Evolutionary conservation across 306 rosid species (phyloP), one percentile per base, ranked within the genome.

Genomic region (Gynostemma pentaphyllum): DNA sequence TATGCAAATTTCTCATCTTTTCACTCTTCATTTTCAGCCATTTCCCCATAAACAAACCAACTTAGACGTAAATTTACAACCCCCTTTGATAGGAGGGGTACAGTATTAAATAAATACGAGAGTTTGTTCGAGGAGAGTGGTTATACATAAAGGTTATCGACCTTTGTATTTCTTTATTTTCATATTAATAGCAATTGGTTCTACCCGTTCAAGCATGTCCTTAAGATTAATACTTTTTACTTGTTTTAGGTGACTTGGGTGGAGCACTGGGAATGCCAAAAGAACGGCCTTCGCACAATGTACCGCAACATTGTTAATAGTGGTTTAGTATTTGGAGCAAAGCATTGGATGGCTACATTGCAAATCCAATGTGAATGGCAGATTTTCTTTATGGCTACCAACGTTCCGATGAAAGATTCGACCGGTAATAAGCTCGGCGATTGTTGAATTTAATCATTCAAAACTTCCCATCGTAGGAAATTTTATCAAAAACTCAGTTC

Each of bases 341-440:
- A 77, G 72, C 99, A 94, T 69, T 94, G 99, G 99, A 69, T 86
- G 66, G 78, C 97, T 1, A 84, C 95, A 0, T 79, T 94, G 23
- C 99, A 94, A 72, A 88, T 81, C 67, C 97, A 94, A 48, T 88
- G 99, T 5, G 99, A 94, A 71, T 78, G 97, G 47, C 83, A 77
- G 0, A 83, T 80, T 28, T 78, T 80, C 76, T 78, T 68, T 81
- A 94, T 94, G 99, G 99, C 99, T 59, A 94, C 99, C 73, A 94
- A 94, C 68, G 99, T 94, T 71, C 97, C 99, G 26, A 88, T 78
- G 90, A 94, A 88, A 81, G 97, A 88, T 62, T 94, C 99, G 63
- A 75, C 77, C 7, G 83, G 83, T 83, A 67, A 44, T 49, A 0
- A 2, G 10, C 3, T 59, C 47, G 12, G 1, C 21, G 19, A 37